A percentile compares a stretch with the other conserved stretches of the same genome.
These are phyloP conservation scores for Pyrus hybrid DNA, from an alignment of 331 rosid species.

Conservation along the genomic window DNA sequence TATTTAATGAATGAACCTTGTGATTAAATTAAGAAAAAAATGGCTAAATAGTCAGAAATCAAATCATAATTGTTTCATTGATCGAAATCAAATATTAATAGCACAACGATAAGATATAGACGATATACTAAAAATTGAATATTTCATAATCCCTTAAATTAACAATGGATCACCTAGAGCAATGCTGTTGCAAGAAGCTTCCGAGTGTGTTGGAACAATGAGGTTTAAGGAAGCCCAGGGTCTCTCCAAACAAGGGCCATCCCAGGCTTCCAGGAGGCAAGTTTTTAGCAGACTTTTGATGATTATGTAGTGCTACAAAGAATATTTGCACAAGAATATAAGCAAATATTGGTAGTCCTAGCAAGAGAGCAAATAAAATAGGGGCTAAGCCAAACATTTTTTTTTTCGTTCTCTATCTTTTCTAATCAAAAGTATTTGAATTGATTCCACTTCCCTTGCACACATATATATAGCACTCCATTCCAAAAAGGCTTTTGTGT, in stretches of 20 bases:
- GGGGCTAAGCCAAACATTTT: conserved; percentile 28
- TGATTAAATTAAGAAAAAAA: too few relatives aligned
- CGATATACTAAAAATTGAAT: too few relatives aligned
- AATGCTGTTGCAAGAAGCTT: conserved; percentile 45
- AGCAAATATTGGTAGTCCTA: conserved; percentile 17
- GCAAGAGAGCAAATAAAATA: conserved; percentile 17
- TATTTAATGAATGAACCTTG: too few relatives aligned
- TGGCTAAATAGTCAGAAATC: too few relatives aligned
- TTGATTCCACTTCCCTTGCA: background rate
- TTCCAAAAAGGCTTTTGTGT: background rate
- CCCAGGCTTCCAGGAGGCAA: conserved; percentile 68
- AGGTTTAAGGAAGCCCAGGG: conserved; percentile 58
- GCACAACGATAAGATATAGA: too few relatives aligned
- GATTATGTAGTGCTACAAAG: background rate
- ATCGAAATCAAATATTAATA: too few relatives aligned
- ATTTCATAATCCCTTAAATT: background rate
- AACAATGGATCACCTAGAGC: conserved; percentile 37
- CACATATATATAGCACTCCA: background rate
- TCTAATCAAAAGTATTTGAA: background rate
- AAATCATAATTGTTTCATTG: too few relatives aligned
- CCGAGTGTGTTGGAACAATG: conserved; percentile 61
- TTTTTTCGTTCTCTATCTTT: background rate
- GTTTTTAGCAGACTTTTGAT: conserved; percentile 1
- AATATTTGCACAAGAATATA: conserved; percentile 26
- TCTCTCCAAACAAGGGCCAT: conserved; percentile 57